These are phyloP conservation scores for Penicillium soppii DNA, from an alignment of 495 filamentous ascomycete species.

Conservation along the genomic window DNA sequence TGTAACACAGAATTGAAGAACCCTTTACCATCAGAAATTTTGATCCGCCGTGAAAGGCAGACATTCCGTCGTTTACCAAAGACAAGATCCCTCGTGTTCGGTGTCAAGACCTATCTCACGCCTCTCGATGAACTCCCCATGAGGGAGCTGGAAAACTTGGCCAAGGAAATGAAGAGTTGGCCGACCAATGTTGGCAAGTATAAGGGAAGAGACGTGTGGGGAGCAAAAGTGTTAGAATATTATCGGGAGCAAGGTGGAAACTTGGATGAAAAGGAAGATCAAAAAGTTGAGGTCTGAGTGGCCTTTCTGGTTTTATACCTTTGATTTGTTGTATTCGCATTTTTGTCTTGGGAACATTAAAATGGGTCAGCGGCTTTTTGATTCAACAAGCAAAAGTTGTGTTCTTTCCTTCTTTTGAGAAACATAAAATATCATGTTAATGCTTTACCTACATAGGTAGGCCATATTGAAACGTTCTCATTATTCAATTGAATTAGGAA, in stretches of 20 bases:
- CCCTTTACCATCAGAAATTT: conserved; percentile 39
- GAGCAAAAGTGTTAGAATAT: conserved; percentile 42
- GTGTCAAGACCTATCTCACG: conserved; percentile 53
- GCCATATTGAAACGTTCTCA: too few relatives aligned
- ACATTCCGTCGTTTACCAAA: conserved; percentile 53
- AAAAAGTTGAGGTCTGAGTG: conserved; percentile 25
- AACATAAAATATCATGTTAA: too few relatives aligned
- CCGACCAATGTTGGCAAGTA: conserved; percentile 51
- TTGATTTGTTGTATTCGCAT: conserved; percentile 15
- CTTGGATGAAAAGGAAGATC: conserved; percentile 10
- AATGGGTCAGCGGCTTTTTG: conserved; percentile 38
- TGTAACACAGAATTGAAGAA: conserved; percentile 32
- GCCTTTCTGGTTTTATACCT: conserved; percentile 19
- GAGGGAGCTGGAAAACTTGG: conserved; percentile 43
- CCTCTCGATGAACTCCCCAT: conserved; percentile 46
- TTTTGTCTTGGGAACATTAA: conserved; percentile 20
- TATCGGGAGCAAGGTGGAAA: conserved; percentile 29
- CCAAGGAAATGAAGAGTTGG: conserved; percentile 51
- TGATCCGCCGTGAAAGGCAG: conserved; percentile 55
- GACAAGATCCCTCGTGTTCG: conserved; percentile 50
- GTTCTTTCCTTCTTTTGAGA: conserved; percentile 3
- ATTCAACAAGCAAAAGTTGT: conserved; percentile 18
- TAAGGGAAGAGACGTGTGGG: conserved; percentile 54
- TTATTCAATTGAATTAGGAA: background rate
- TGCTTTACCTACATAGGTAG: too few relatives aligned